phyloP scores from a whole-genome alignment of 257 asterid species.

The Ehretia macrophylla region DNA sequence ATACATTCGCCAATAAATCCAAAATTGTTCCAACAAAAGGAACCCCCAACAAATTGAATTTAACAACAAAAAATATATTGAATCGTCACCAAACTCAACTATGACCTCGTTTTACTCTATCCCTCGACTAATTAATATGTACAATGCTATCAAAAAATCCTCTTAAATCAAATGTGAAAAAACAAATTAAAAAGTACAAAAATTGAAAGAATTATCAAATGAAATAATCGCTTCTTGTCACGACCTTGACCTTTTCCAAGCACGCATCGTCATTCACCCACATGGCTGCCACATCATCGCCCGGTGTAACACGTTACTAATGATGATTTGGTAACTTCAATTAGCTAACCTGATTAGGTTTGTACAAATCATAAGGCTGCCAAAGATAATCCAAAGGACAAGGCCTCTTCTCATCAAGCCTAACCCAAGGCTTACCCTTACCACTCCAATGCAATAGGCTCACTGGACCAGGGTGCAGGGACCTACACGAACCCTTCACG shows the following conservation, averaged over 20 bases:
- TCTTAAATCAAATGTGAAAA: too few relatives aligned
- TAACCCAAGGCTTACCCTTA: conserved; percentile 41
- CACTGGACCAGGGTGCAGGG: conserved; percentile 39
- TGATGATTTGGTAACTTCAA: conserved; percentile 8
- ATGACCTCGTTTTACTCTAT: neutral
- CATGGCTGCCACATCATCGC: neutral
- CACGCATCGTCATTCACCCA: neutral
- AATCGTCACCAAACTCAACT: too few relatives aligned
- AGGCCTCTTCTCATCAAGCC: conserved; percentile 34
- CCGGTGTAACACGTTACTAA: conserved; percentile 4
- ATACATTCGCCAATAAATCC: neutral
- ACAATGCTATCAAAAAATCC: neutral
- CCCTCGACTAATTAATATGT: neutral
- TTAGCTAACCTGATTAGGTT: neutral
- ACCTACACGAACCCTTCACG: conserved; percentile 37
- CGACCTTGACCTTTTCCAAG: neutral
- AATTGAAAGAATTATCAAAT: neutral
- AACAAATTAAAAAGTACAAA: neutral
- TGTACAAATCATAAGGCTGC: conserved; percentile 37
- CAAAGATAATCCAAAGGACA: conserved; percentile 42
- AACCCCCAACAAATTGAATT: neutral
- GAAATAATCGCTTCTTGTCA: neutral
- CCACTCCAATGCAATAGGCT: conserved; percentile 48
- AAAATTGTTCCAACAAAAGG: neutral
- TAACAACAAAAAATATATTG: too few relatives aligned